Base-by-base conservation (phyloP, 371 early-diverging fungal species). In the Amoeboaphelidium protococcarum region DNA sequence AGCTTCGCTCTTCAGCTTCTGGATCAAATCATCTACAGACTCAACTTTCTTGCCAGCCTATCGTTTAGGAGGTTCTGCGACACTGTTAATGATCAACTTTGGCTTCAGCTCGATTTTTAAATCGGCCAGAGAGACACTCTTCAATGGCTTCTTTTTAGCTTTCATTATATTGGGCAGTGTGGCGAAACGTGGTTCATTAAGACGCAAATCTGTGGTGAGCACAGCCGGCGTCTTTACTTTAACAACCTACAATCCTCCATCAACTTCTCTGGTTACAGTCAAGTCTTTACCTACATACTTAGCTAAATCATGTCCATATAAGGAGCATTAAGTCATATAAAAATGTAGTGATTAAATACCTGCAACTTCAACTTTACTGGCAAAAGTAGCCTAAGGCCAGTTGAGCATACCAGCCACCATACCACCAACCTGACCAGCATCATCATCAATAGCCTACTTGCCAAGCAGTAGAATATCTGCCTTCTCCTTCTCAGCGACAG, bases 381-480 rank as follows among this genome's bases (percentile, higher is more conserved):
- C 3, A 54, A 26, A 47, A 3, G 31, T 50, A 72, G 79, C 82
- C 74, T 91, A 90, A 40, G 89, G 83, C 86, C 88, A 88, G 54
- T 71, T 68, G 45, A 96, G 63, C 41, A 96, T 63, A 40, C 94
- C 97, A 46, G 94, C 94, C 27, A 96, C 72, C 87, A 96, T 94
- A 67, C 88, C 92, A 25, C 97, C 94, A 22, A 91, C 90, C 66
- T 96, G 97, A 64, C 75, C 78, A 48, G 82, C 66, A 62, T 96
- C 94, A 57, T 96, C 92, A 67, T 92, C 96, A 59, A 92, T 92
- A 37, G 94, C 94, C 65, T 96, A 94, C 69, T 96, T 96, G 51
- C 97, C 97, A 51, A 96, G 63, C 47, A 96, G 80, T 26, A 92
- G 78, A 41, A 94, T 61, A 56, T 87, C 79, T 26, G 86, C 78